Base-by-base conservation (phyloP, 148 eudicot species). In the Persicaria tinctoria region DNA sequence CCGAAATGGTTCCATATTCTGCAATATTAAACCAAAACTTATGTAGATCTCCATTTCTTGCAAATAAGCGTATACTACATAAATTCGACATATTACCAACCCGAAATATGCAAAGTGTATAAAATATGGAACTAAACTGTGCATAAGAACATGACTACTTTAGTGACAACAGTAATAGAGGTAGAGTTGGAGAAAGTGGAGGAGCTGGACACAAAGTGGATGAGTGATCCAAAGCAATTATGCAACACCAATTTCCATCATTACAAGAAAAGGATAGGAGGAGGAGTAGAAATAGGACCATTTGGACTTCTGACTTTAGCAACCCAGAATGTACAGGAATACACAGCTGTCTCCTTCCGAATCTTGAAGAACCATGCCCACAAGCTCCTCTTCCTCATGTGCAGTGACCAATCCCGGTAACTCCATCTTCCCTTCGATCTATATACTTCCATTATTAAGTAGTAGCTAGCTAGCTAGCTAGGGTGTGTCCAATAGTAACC, bases 341-440 rank as follows among this genome's bases (percentile, higher is more conserved):
- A 74, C 16, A 83, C 83, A 8, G 76, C 80, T 38, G 74, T 83
- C 27, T 83, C 75, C 76, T 82, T 82, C 75, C 71, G 80, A 13
- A 41, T 82, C 66, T 82, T 77, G 57, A 82, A 77, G 59, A 55
- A 71, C 48, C 6, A 76, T 13, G 48, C 47, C 51, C 27, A 78
- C 32, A 83, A 81, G 32, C 55, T 75, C 53, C 74, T 80, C 2
- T 91, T 87, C 46, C 87, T 91, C 12, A 88, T 91, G 96, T 91
- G 96, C 38, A 87, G 88, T 80, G 96, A 91, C 74, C 92, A 84
- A 32, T 85, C 82, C 85, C 87, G 82, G 87, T 85, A 23, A 55
- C 6, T 55, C 13, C 18, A 55, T 1, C 18, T 3, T 18, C 20
- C 7, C 17, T 4, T 55, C 51, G n/a, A 14, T 8, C 0, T 16